A percentile compares a stretch with the other conserved stretches of the same genome.
Evolutionary conservation across 2,329 filamentous ascomycete species (phyloP).

Genomic region (Talaromyces sp.): DNA sequence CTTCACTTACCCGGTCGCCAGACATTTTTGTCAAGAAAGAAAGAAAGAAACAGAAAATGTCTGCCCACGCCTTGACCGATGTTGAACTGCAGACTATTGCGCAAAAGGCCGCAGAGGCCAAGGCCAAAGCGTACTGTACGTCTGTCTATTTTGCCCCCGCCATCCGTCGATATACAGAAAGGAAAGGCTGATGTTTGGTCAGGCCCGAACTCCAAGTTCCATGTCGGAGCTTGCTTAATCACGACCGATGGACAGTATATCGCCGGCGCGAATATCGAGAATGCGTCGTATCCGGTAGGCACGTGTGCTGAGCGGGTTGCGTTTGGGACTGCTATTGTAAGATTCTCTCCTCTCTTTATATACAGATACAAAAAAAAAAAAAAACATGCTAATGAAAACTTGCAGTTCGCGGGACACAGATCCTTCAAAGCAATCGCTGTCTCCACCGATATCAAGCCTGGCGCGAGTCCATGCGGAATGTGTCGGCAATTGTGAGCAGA

Average conservation of each 20-base stretch:
- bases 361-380: not conserved
- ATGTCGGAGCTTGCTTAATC: constrained; percentile 78
- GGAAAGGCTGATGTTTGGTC: not conserved
- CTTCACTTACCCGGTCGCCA: not conserved
- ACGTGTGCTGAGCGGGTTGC: constrained; percentile 93
- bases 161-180: not conserved
- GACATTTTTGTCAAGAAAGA: not conserved
- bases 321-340: constrained; percentile 67
- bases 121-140: constrained; percentile 70
- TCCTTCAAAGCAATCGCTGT: constrained; percentile 77
- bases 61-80: constrained; percentile 43
- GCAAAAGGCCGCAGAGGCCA: constrained; percentile 61
- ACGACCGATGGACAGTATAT: constrained; percentile 52
- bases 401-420: constrained; percentile 39
- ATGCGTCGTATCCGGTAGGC: constrained; percentile 87
- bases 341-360: constrained; percentile 13
- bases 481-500: constrained; percentile 73
- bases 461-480: constrained; percentile 80
- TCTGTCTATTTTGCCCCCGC: not conserved
- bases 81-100: constrained; percentile 62
- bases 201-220: constrained; percentile 85
- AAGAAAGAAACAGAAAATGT: constrained; percentile 13
- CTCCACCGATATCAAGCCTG: constrained; percentile 67
- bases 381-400: not conserved
- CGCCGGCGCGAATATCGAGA: constrained; percentile 84